Evolutionary conservation across 1,284 basidiomycete species (phyloP), one percentile per base, ranked within the genome.

Genomic region (Malassezia equina): DNA sequence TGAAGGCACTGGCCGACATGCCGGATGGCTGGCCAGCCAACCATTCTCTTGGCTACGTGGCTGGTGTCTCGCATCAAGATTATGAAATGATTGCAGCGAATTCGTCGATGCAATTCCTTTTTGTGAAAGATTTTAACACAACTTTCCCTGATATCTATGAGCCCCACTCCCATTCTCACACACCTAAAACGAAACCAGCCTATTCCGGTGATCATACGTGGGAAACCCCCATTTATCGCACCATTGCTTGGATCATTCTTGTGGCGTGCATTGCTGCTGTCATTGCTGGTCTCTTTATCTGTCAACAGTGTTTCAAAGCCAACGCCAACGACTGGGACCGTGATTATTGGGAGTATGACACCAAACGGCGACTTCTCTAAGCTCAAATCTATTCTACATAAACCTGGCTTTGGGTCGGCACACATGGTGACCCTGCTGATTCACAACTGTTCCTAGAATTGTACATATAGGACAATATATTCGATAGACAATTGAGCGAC

Each of bases 1-100:
- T 66, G 17, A 4, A 19, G 28, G 21, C 33, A n/a, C 33, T 48
- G 29, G 55, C 63, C 4, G 15, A 59, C 8, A 19, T 41, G 34
- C 33, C 43, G 9, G 29, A 28, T 17, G 60, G 55, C 12, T 69
- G 64, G 40, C 70, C 70, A 1, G 21, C 50, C 0, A 60, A 23
- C 15, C 70, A 72, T 13, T 59, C 57, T 1, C 61, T 67, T 19
- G 59, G 59, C 36, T 68, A 67, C 43, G 59, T 71, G 27, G 65
- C 56, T 12, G 65, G 69, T 25, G 61, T 62, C 2, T 64, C 65
- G 19, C 70, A 72, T 47, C 69, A 71, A 36, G 70, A 72, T 57
- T 72, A 69, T 40, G 63, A 65, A 3, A 69, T 71, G 70, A 62
- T 64, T 43, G 62, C 65, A 17, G 63, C 67, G 4, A 66, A 63